Conservation (phyloP, 2,329 filamentous ascomycete species). For the Cladosporium sp. region DNA sequence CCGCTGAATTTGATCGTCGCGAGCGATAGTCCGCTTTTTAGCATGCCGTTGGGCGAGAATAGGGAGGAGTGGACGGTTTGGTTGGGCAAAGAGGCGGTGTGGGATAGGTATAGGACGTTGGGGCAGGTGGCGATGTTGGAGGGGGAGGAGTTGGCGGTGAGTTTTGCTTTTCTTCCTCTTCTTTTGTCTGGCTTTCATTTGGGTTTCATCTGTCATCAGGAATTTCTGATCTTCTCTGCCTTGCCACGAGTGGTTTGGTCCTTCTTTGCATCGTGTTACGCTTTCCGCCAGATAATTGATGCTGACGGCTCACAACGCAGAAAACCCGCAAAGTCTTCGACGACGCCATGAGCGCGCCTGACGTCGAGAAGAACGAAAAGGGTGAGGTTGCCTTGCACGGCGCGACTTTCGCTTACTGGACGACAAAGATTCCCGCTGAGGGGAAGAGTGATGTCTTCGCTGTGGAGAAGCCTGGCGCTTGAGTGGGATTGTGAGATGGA, state of each 20-base stretch:
- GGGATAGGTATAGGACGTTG: constrained; percentile 61
- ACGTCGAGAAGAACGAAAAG: constrained; percentile 56
- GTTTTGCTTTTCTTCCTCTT: constrained; percentile 9
- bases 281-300: too few species aligned
- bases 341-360: constrained; percentile 49
- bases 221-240: too few species aligned
- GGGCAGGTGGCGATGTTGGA: constrained; percentile 62
- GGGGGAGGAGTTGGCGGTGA: constrained; percentile 46
- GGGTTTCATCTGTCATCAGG: too few species aligned
- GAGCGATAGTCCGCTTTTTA: constrained; percentile 53
- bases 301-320: constrained; percentile 36
- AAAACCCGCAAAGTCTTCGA: constrained; percentile 52
- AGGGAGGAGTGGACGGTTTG: constrained; percentile 55
- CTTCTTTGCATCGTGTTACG: too few species aligned
- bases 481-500: constrained; percentile 35
- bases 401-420: constrained; percentile 61
- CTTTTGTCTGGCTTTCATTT: not conserved
- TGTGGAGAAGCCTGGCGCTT: constrained; percentile 18
- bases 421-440: constrained; percentile 39
- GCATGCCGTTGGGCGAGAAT: constrained; percentile 57
- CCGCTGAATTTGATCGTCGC: constrained; percentile 41
- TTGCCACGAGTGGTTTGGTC: too few species aligned
- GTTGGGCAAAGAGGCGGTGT: constrained; percentile 57
- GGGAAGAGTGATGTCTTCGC: constrained; percentile 22
- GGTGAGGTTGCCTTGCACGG: constrained; percentile 65